A percentile compares a stretch with the other conserved stretches of the same genome.
phyloP scores from a whole-genome alignment of 2,329 filamentous ascomycete genomes.

The Dryadomyces quercivorus region DNA sequence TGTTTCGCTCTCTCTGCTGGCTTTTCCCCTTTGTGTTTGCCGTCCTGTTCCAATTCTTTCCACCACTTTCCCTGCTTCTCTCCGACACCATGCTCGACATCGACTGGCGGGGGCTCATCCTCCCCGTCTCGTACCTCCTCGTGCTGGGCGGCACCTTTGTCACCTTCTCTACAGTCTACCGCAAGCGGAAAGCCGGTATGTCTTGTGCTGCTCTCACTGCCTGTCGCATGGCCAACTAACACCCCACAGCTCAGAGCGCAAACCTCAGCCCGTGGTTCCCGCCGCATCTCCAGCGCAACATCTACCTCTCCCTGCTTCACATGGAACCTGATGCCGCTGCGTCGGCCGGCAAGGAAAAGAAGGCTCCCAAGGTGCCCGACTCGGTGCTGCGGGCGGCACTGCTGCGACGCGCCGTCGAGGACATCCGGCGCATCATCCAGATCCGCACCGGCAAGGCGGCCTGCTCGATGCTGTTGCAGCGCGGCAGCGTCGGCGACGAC shows the following conservation, averaged over 20 bases:
- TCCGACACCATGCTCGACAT: slow-evolving; percentile 34
- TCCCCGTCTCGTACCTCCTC: slow-evolving; percentile 81
- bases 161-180: slow-evolving; percentile 87
- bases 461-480: slow-evolving; percentile 68
- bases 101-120: slow-evolving; percentile 73
- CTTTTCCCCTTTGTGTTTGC: neutral
- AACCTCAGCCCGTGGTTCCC: slow-evolving; percentile 92
- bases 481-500: slow-evolving; percentile 91
- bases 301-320: slow-evolving; percentile 88
- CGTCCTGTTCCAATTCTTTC: neutral
- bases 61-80: neutral
- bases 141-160: slow-evolving; percentile 80
- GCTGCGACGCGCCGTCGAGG: slow-evolving; percentile 77
- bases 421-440: slow-evolving; percentile 84
- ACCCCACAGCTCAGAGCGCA: slow-evolving; percentile 56
- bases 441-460: slow-evolving; percentile 83
- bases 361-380: slow-evolving; percentile 62
- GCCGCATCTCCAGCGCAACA: slow-evolving; percentile 78
- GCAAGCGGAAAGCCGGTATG: slow-evolving; percentile 74
- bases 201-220: neutral
- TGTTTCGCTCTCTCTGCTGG: neutral
- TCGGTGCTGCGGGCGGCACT: slow-evolving; percentile 80
- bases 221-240: neutral
- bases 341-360: slow-evolving; percentile 19
- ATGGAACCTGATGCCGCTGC: slow-evolving; percentile 43